phyloP scores from a whole-genome alignment of 176 grass and related monocot species.

The Zea mays region DNA sequence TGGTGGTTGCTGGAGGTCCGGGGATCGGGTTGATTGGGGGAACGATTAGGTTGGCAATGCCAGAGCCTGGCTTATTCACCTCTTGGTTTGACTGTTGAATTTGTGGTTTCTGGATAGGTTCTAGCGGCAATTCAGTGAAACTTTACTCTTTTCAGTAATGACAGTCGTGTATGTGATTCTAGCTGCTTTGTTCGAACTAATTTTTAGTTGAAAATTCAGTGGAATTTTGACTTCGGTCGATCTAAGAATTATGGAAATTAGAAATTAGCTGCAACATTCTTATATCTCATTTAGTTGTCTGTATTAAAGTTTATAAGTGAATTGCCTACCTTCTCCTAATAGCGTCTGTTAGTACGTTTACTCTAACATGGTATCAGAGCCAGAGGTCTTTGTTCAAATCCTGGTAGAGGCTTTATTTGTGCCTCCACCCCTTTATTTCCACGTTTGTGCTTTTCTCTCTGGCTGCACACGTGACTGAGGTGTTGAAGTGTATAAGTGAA shows the following conservation, averaged over 20 bases:
- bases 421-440: no score
- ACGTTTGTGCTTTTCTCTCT: no score
- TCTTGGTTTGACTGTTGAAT: conserved; percentile 3
- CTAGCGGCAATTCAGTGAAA: no score
- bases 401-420: no score
- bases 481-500: no score
- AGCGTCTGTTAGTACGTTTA: no score
- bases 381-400: no score
- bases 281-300: neutral
- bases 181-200: conserved; percentile 2
- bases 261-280: neutral
- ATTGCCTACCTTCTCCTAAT: no score
- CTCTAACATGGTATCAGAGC: no score
- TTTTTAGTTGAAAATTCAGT: neutral
- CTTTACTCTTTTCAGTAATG: neutral
- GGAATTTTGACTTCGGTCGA: neutral
- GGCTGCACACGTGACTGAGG: no score
- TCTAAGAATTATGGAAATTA: neutral
- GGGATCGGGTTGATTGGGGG: neutral
- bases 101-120: conserved; percentile 27
- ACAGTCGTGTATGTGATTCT: neutral
- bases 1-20: conserved; percentile 5
- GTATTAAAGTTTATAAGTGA: no score
- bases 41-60: neutral
- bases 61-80: neutral